phyloP scores from a whole-genome alignment of 257 asterid species.

The Paraleonurus japonicus region DNA sequence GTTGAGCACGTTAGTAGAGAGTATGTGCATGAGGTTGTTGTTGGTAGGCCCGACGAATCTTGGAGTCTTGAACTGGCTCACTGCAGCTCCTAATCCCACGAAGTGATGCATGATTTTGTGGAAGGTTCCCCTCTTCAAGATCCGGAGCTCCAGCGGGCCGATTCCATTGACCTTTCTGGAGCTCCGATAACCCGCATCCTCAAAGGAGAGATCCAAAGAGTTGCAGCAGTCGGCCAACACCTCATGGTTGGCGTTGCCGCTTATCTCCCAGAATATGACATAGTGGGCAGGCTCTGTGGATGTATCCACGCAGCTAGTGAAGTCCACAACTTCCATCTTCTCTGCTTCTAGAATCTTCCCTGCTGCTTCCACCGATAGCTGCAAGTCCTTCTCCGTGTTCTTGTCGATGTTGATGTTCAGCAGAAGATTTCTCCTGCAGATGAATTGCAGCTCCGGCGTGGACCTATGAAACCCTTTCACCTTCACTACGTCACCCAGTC shows the following conservation, averaged over 20 bases:
- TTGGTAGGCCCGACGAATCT: slow-evolving; percentile 57
- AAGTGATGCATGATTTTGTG: slow-evolving; percentile 69
- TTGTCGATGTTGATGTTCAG: slow-evolving; percentile 69
- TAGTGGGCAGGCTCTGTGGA: slow-evolving; percentile 55
- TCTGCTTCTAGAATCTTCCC: slow-evolving; percentile 39
- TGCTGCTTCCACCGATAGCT: slow-evolving; percentile 61
- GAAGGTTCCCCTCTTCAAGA: slow-evolving; percentile 63
- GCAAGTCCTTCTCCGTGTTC: slow-evolving; percentile 72
- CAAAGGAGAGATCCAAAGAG: slow-evolving; percentile 55
- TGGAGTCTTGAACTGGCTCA: slow-evolving; percentile 87
- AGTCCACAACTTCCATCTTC: slow-evolving; percentile 62
- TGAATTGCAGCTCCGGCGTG: slow-evolving; percentile 66
- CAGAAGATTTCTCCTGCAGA: slow-evolving; percentile 58
- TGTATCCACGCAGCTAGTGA: slow-evolving; percentile 51
- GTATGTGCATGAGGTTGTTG: slow-evolving; percentile 41
- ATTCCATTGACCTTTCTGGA: slow-evolving; percentile 54
- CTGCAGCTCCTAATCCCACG: slow-evolving; percentile 79
- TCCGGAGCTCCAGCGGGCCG: slow-evolving; percentile 58
- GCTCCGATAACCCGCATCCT: slow-evolving; percentile 59
- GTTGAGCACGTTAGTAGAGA: slow-evolving; percentile 49
- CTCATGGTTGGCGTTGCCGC: slow-evolving; percentile 46
- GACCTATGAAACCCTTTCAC: slow-evolving; percentile 66
- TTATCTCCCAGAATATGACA: slow-evolving; percentile 63
- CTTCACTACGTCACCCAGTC: slow-evolving; percentile 66
- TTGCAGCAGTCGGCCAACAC: slow-evolving; percentile 54